Percentiles rank a stretch among this genome's conserved stretches.
These are phyloP conservation scores for Lactifluus subvellereus DNA, from an alignment of 768 basidiomycete species.

Conservation along the genomic window DNA sequence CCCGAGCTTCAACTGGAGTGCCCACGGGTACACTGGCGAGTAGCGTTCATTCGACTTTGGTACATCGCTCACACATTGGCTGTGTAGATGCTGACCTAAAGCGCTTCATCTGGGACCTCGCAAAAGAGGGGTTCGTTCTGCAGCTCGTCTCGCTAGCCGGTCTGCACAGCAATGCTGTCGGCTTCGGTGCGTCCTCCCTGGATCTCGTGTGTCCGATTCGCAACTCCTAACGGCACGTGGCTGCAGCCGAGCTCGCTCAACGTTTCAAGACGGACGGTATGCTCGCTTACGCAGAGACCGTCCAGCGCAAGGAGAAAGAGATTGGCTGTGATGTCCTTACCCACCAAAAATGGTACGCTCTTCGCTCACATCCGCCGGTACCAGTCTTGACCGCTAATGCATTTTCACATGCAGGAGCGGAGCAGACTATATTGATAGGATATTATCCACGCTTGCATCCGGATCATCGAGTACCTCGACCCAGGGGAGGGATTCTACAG, in stretches of 20 bases:
- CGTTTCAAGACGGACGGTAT: constrained; percentile 84
- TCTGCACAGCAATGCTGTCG: constrained; percentile 77
- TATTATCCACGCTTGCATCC: constrained; percentile 75
- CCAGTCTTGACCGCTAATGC: background rate
- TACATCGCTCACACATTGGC: background rate
- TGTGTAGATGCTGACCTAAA: constrained; percentile 62
- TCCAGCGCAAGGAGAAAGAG: constrained; percentile 84
- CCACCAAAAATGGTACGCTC: constrained; percentile 83
- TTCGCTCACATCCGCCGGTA: background rate
- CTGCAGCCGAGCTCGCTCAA: constrained; percentile 68
- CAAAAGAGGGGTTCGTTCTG: constrained; percentile 87
- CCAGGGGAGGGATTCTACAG: constrained; percentile 83
- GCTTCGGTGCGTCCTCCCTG: constrained; percentile 48
- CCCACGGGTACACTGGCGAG: constrained; percentile 67
- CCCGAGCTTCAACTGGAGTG: constrained; percentile 92
- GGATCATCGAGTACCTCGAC: constrained; percentile 86
- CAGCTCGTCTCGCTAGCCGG: constrained; percentile 88
- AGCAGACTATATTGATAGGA: constrained; percentile 85
- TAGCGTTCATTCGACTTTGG: background rate
- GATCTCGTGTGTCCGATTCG: background rate
- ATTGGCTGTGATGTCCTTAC: constrained; percentile 86
- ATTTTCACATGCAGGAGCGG: constrained; percentile 57
- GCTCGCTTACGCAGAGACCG: constrained; percentile 85
- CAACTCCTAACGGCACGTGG: background rate
- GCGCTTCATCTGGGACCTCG: constrained; percentile 86